Base-by-base conservation (phyloP, 305 asterid species). In the Fraxinus latifolia region DNA sequence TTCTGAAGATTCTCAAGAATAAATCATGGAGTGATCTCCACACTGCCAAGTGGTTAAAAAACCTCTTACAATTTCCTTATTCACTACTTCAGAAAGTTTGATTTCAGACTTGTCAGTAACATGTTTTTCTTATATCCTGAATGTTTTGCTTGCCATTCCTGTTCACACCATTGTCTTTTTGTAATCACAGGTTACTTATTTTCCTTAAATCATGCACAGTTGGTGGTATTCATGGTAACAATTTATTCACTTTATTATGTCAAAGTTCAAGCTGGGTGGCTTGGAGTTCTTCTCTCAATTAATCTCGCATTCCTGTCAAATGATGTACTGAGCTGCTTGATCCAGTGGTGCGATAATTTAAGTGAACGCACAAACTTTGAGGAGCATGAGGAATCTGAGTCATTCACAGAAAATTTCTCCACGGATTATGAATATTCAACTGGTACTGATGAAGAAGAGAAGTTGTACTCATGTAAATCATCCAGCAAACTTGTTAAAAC, bases 261-360 rank as follows among this genome's bases (percentile, higher is more conserved):
- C 79, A 87, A 95, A 90, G 89, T 87, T 85, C 92, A 88, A 85
- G 93, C 88, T 81, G 99, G 99, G 77, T 96, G 97, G 97, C 86
- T 85, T 86, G 99, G 99, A 78, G 97, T 95, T 82, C 85, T 87
- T 83, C 93, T 96, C 23, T 88, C 97, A 33, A 80, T 96, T 81
- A 96, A 96, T 89, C 97, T 96, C 11, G 93, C 98, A 23, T 96
- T 94, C 92, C 88, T 94, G 81, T 91, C 98, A 25, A 89, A 96
- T 83, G 99, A 93, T 79, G 82, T 89, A 42, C 81, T 95, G 77
- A 91, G 90, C 90, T 96, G 90, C 89, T 87, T 91, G 83, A 89
- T 95, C 88, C 97, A 95, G 80, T 89, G 97, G 97, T 91, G 97
- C 78, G 99, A 96, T 86, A 92, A 89, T 86, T 84, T 91, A 89